These are phyloP conservation scores for Clavispora vitiphila DNA, from an alignment of 805 yeast genomes.

Conservation along the genomic window DNA sequence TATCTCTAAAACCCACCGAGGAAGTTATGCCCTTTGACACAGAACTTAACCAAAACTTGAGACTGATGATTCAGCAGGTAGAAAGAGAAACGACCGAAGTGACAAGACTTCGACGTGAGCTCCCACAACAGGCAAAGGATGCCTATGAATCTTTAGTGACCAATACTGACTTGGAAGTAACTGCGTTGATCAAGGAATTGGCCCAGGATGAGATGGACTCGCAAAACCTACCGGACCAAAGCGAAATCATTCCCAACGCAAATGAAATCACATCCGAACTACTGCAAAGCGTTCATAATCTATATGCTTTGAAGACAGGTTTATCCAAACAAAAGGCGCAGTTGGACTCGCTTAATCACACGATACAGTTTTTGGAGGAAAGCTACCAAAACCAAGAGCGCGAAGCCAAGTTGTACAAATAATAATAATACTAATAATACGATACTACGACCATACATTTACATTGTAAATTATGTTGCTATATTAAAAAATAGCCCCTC, in stretches of 20 bases:
- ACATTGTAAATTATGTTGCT: no score
- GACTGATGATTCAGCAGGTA: constrained; percentile 52
- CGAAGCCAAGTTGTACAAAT: constrained; percentile 2
- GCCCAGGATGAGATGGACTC: constrained; percentile 1
- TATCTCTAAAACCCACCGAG: constrained; percentile 26
- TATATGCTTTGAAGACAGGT: constrained; percentile 29
- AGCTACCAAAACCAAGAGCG: constrained; percentile 2
- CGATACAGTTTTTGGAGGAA: constrained; percentile 23
- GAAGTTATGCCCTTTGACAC: constrained; percentile 69
- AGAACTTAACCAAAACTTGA: constrained; percentile 53
- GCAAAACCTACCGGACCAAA: background rate
- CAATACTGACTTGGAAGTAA: constrained; percentile 27
- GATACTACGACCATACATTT: no score
- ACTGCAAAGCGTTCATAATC: constrained; percentile 22
- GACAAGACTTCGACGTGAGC: constrained; percentile 48
- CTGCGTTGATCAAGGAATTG: constrained; percentile 21
- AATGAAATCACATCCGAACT: constrained; percentile 22
- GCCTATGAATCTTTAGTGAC: constrained; percentile 31
- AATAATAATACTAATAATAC: background rate
- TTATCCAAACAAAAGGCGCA: constrained; percentile 35
- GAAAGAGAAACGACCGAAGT: constrained; percentile 59
- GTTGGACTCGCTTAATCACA: constrained; percentile 29
- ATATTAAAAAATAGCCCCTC: background rate
- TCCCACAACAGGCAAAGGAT: constrained; percentile 40
- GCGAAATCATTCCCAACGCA: constrained; percentile 4